Evolutionary conservation across 805 yeast genomes (phyloP).

Genomic region (Suhomyces prunicola): DNA sequence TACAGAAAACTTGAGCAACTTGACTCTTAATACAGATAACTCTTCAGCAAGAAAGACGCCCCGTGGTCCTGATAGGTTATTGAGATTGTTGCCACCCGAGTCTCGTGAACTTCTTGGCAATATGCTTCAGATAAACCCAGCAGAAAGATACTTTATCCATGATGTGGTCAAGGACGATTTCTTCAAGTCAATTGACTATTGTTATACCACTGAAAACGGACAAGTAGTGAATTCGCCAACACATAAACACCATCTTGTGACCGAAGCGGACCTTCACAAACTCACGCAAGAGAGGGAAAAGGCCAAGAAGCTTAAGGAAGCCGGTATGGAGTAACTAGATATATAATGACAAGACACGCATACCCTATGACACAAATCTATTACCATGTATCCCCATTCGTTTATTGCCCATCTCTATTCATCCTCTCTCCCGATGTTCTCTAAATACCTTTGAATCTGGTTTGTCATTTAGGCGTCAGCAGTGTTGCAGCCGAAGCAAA

Average conservation of each 20-base stretch:
- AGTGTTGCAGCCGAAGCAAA: too few relatives aligned
- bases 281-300: conserved; percentile 29
- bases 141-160: conserved; percentile 54
- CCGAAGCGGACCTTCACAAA: conserved; percentile 57
- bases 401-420: too few relatives aligned
- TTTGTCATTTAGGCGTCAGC: too few relatives aligned
- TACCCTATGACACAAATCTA: not conserved
- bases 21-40: conserved; percentile 2
- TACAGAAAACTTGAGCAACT: not conserved
- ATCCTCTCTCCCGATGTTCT: too few relatives aligned
- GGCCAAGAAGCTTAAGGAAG: conserved; percentile 7
- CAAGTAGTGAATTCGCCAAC: conserved; percentile 20
- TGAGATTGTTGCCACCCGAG: conserved; percentile 66
- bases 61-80: conserved; percentile 7
- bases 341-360: not conserved
- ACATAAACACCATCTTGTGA: conserved; percentile 65
- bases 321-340: conserved; percentile 7
- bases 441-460: too few relatives aligned
- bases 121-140: conserved; percentile 65
- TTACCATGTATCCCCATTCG: too few relatives aligned
- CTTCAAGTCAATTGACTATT: conserved; percentile 52
- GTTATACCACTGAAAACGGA: conserved; percentile 34
- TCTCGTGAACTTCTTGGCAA: conserved; percentile 57
- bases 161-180: conserved; percentile 59
- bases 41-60: conserved; percentile 4